These are phyloP conservation scores for Exobasidium cylindrosporum DNA, from an alignment of 1,284 basidiomycete genomes.

Conservation along the genomic window DNA sequence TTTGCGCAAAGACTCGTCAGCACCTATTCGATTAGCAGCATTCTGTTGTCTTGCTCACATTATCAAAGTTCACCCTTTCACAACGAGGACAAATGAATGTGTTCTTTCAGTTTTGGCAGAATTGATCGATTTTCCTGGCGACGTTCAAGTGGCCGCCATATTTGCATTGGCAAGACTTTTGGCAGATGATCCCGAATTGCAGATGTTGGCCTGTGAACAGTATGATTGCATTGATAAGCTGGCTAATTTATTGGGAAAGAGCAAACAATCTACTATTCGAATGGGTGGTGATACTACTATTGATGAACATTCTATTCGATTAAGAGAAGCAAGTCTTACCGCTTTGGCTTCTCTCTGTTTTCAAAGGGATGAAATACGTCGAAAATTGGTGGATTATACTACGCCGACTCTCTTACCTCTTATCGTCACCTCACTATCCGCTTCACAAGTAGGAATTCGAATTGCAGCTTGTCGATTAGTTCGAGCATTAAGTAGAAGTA, in stretches of 20 bases:
- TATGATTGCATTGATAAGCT: conserved; percentile 33
- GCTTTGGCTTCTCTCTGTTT: conserved; percentile 40
- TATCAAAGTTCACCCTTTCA: conserved; percentile 40
- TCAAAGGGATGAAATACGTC: conserved; percentile 40
- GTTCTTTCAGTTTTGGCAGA: conserved; percentile 45
- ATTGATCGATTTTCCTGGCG: conserved; percentile 27
- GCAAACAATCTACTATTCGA: conserved; percentile 2
- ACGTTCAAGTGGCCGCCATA: conserved; percentile 42
- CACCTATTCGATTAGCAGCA: conserved; percentile 41
- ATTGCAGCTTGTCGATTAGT: conserved; percentile 43
- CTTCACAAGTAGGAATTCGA: conserved; percentile 39
- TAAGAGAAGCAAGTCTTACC: conserved; percentile 39
- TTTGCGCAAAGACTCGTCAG: conserved; percentile 28
- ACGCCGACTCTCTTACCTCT: conserved; percentile 34
- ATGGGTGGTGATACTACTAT: conserved; percentile 8
- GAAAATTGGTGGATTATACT: conserved; percentile 33
- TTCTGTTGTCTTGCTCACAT: conserved; percentile 44
- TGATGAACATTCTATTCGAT: conserved; percentile 34
- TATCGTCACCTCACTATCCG: conserved; percentile 32
- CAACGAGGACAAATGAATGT: conserved; percentile 36
- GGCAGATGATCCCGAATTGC: conserved; percentile 34
- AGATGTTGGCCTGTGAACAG: conserved; percentile 31
- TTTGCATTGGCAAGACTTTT: conserved; percentile 43
- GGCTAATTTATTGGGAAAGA: conserved; percentile 26
- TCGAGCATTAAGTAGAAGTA: conserved; percentile 40